These are phyloP conservation scores for Globisporangium irregulare DNA, from an alignment of 352 stramenopile species.

Conservation along the genomic window DNA sequence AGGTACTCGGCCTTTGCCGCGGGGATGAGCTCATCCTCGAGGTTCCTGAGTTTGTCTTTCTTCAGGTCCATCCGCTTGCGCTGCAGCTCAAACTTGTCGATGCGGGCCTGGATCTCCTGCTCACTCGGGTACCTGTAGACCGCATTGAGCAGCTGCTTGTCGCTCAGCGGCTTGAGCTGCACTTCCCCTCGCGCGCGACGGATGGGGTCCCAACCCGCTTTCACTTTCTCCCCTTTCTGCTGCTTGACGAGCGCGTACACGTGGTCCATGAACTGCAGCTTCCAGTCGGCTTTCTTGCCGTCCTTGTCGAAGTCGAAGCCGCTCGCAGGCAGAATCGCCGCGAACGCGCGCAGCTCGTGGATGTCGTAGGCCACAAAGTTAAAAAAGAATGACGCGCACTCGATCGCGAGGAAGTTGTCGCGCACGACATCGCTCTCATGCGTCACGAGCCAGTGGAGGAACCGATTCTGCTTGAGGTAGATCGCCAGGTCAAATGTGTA, in stretches of 20 bases:
- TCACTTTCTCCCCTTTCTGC: slow-evolving; percentile 52
- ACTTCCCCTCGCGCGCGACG: slow-evolving; percentile 40
- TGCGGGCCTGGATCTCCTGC: slow-evolving; percentile 45
- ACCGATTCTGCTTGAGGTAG: slow-evolving; percentile 78
- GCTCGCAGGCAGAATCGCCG: slow-evolving; percentile 38
- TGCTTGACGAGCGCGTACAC: slow-evolving; percentile 52
- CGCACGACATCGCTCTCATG: slow-evolving; percentile 65
- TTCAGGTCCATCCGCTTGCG: slow-evolving; percentile 42
- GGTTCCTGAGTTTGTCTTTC: slow-evolving; percentile 28
- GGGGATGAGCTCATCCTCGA: slow-evolving; percentile 54
- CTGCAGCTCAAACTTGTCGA: slow-evolving; percentile 66
- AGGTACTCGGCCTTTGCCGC: slow-evolving; percentile 75
- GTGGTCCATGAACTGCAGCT: slow-evolving; percentile 60
- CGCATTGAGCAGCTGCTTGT: slow-evolving; percentile 57
- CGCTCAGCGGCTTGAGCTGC: slow-evolving; percentile 51
- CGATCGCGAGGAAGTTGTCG: slow-evolving; percentile 69
- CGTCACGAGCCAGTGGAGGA: slow-evolving; percentile 77
- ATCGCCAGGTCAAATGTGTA: slow-evolving; percentile 70
- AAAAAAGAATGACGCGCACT: slow-evolving; percentile 58
- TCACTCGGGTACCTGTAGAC: slow-evolving; percentile 73
- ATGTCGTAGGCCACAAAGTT: slow-evolving; percentile 71
- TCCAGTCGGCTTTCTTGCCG: slow-evolving; percentile 59
- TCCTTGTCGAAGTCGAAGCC: slow-evolving; percentile 79
- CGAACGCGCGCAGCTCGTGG: slow-evolving; percentile 55
- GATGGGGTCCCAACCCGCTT: slow-evolving; percentile 59